phyloP scores from a whole-genome alignment of 306 rosid genomes.

The Cercis canadensis region DNA sequence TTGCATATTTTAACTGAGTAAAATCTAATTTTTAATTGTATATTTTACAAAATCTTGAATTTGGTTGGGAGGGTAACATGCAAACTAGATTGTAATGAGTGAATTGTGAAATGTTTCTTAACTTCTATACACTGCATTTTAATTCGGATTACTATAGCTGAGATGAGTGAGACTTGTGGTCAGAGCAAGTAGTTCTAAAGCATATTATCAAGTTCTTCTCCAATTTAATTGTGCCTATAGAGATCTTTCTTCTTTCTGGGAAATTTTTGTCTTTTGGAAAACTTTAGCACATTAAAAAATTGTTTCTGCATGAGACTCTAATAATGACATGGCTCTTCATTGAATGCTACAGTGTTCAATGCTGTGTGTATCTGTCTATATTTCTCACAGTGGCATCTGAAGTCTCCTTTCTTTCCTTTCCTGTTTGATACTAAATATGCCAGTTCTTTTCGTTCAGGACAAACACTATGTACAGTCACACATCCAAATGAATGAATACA shows the following conservation, averaged over 20 bases:
- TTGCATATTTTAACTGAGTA: not conserved
- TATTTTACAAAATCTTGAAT: not conserved
- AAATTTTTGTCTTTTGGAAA: slow-evolving; percentile 16
- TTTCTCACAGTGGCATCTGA: not conserved
- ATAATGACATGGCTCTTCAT: slow-evolving; percentile 11
- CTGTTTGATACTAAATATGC: slow-evolving; percentile 22
- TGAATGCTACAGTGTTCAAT: slow-evolving; percentile 15
- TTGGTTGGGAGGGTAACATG: not conserved
- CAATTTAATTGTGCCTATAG: not conserved
- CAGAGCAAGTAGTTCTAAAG: not conserved
- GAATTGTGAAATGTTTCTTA: not conserved
- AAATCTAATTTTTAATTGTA: not conserved
- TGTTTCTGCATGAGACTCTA: slow-evolving; percentile 9
- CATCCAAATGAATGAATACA: slow-evolving; percentile 90
- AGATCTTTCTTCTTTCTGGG: not conserved
- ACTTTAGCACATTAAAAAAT: slow-evolving; percentile 2
- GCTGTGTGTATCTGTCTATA: slow-evolving; percentile 12
- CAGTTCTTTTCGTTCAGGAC: slow-evolving; percentile 56
- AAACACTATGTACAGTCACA: slow-evolving; percentile 91
- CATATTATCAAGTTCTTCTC: not conserved
- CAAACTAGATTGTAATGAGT: not conserved
- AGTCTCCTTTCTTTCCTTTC: slow-evolving; percentile 5
- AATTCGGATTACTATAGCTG: not conserved
- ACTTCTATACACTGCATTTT: not conserved
- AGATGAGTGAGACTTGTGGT: not conserved